Conservation (phyloP, 1,139 yeast genomes). For the Candida buenavistaensis region DNA sequence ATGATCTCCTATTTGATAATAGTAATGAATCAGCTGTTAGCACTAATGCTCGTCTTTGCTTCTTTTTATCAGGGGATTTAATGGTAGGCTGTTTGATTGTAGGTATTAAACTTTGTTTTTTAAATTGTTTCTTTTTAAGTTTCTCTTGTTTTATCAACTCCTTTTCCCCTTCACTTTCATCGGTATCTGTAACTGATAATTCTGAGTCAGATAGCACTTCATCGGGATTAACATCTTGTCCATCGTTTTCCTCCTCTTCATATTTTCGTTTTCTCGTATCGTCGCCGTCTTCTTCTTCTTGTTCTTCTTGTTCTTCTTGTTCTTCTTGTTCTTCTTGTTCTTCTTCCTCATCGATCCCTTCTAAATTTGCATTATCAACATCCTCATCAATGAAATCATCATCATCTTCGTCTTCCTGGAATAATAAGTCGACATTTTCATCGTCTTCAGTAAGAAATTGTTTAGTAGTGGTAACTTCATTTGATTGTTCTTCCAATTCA, state of each 20-base stretch:
- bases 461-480: conserved; percentile 25
- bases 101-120: conserved; percentile 39
- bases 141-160: conserved; percentile 58
- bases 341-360: conserved; percentile 24
- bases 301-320: conserved; percentile 16
- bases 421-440: conserved; percentile 71
- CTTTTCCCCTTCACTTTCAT: conserved; percentile 67
- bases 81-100: conserved; percentile 41
- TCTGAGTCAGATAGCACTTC: conserved; percentile 58
- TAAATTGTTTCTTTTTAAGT: conserved; percentile 33
- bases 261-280: conserved; percentile 10
- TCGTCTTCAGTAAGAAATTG: conserved; percentile 57
- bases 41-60: conserved; percentile 19
- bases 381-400: conserved; percentile 60
- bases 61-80: conserved; percentile 16
- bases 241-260: conserved; percentile 18
- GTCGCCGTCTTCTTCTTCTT: conserved; percentile 19
- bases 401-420: conserved; percentile 85
- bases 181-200: conserved; percentile 47
- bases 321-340: conserved; percentile 21
- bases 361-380: conserved; percentile 31
- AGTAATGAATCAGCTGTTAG: conserved; percentile 51
- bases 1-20: conserved; percentile 60
- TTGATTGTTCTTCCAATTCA: conserved; percentile 59
- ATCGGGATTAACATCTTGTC: conserved; percentile 27